Evolutionary conservation across 176 grass and related monocot genomes (phyloP), one percentile per base, ranked within the genome.

Genomic region (Phragmites australis): DNA sequence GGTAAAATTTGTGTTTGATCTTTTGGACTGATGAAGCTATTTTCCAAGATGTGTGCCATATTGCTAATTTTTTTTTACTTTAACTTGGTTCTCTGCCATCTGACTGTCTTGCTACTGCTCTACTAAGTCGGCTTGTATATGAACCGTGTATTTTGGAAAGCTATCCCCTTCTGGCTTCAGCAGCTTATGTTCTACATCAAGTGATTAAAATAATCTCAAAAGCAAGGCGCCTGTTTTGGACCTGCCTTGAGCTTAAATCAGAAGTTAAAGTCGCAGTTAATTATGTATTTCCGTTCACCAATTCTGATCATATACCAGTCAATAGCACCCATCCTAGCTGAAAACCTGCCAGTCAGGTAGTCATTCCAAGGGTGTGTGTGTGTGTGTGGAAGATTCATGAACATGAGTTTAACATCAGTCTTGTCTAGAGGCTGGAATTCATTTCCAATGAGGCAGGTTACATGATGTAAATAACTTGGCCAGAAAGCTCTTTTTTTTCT

Each of bases 291-390:
- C 8, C 1, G 46, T 19, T 50, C 29, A 72, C 39, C 37, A 29
- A 76, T 76, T 29, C 57, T 30, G 55, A 59, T 27, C 9, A 27
- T 37, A 1, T 58, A 42, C 52, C 31, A 25, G n/a, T 25, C 52
- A 18, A 26, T 57, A 25, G 6, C n/a, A 12, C 12, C 23, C 37
- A 26, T 55, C 6, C 8, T 75, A 74, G n/a, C 50, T 46, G 23
- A 69, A 46, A 69, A 69, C 66, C 66, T 16, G 41, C 65, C 41
- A 44, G n/a, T n/a, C n/a, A n/a, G n/a, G n/a, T n/a, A n/a, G n/a
- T n/a, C n/a, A n/a, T n/a, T n/a, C n/a, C n/a, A n/a, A n/a, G n/a
- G n/a, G n/a, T n/a, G n/a, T n/a, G n/a, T n/a, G n/a, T n/a, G n/a
- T n/a, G n/a, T n/a, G n/a, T n/a, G n/a, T n/a, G n/a, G n/a, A n/a